Evolutionary conservation across 345 rosid genomes (phyloP).

Genomic region (Camelina laxa): DNA sequence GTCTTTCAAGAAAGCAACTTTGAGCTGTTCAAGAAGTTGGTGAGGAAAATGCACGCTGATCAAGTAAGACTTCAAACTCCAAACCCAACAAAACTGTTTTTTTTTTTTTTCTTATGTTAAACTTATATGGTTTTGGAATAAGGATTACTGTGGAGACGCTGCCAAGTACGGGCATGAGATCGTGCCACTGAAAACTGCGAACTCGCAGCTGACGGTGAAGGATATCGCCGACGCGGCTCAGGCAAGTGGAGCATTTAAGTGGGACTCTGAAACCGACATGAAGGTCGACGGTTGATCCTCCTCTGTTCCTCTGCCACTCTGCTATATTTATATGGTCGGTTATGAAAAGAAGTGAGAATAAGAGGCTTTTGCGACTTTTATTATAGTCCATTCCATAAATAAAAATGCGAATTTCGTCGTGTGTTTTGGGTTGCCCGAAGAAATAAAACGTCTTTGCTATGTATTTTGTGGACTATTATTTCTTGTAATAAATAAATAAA

Average conservation of each 20-base stretch:
- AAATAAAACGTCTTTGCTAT: background rate
- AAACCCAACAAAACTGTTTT: background rate
- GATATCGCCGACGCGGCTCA: slow-evolving; percentile 64
- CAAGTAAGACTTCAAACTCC: slow-evolving; percentile 53
- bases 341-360: background rate
- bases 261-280: slow-evolving; percentile 75
- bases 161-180: slow-evolving; percentile 57
- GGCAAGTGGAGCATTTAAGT: slow-evolving; percentile 62
- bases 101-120: background rate
- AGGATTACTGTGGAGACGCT: slow-evolving; percentile 54
- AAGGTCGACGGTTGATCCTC: slow-evolving; percentile 45
- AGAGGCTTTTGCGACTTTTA: background rate
- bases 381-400: background rate
- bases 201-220: slow-evolving; percentile 52
- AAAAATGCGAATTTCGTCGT: background rate
- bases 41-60: slow-evolving; percentile 85
- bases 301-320: no score
- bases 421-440: slow-evolving; percentile 7
- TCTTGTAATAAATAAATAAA: background rate
- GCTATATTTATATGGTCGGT: background rate
- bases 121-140: slow-evolving; percentile 17
- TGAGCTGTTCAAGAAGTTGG: slow-evolving; percentile 66
- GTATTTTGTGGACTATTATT: slow-evolving; percentile 11
- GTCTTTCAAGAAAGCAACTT: slow-evolving; percentile 56
- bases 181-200: slow-evolving; percentile 55